Evolutionary conservation across 768 basidiomycete genomes (phyloP).

Genomic region (Ramaria rubella): DNA sequence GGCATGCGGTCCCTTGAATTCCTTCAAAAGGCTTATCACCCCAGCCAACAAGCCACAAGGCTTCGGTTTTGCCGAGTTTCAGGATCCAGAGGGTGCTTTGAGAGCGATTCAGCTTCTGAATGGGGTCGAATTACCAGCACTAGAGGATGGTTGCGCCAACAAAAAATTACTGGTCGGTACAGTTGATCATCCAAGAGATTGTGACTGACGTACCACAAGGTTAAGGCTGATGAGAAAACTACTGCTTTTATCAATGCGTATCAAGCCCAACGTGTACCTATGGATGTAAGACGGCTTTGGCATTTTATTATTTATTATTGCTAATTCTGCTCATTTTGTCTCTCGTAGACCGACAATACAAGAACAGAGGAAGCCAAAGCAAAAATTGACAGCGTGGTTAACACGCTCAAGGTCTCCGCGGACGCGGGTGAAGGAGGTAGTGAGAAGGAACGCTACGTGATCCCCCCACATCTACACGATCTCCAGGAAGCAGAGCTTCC

Average conservation of each 20-base stretch:
- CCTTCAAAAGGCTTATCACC: conserved; percentile 89
- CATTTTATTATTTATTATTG: not conserved
- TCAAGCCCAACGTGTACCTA: conserved; percentile 67
- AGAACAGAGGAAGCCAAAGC: conserved; percentile 54
- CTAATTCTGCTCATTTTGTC: not conserved
- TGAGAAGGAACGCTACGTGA: conserved; percentile 82
- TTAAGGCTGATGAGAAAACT: conserved; percentile 97
- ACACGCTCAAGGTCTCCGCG: conserved; percentile 64
- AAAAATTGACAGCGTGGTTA: conserved; percentile 58
- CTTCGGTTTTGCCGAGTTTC: conserved; percentile 95
- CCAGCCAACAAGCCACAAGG: conserved; percentile 92
- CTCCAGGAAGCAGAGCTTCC: conserved; percentile 95
- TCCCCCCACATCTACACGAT: conserved; percentile 95
- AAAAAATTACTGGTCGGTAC: conserved; percentile 68
- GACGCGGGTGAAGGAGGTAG: conserved; percentile 68
- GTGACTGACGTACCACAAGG: conserved; percentile 38
- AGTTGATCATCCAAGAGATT: not conserved
- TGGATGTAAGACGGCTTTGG: conserved; percentile 80
- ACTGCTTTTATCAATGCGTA: conserved; percentile 83
- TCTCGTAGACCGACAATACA: conserved; percentile 61
- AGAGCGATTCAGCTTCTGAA: conserved; percentile 65
- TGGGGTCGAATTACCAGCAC: conserved; percentile 53
- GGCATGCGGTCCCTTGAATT: conserved; percentile 86
- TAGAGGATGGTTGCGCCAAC: conserved; percentile 52
- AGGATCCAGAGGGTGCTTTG: conserved; percentile 87